Evolutionary conservation across 108 stramenopile genomes (phyloP).

Genomic region (Cyclostephanos invisitatus): DNA sequence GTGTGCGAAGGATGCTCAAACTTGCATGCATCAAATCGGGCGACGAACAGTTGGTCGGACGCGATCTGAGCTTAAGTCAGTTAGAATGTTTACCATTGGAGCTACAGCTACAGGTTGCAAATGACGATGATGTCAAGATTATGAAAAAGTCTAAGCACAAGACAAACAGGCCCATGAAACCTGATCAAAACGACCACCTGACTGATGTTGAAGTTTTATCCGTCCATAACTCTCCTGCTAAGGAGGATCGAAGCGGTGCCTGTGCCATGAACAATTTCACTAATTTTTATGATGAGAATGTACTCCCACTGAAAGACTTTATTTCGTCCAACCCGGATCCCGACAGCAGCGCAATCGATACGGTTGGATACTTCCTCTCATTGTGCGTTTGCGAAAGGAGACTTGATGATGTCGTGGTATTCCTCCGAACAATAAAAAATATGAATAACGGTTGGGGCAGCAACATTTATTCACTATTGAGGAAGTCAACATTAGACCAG

Average conservation of each 20-base stretch:
- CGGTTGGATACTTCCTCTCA: constrained; percentile 53
- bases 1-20: constrained; percentile 74
- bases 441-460: constrained; percentile 56
- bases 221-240: background rate
- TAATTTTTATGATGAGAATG: constrained; percentile 56
- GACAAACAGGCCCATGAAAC: background rate
- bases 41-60: constrained; percentile 27
- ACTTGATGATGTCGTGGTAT: constrained; percentile 42
- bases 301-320: constrained; percentile 60
- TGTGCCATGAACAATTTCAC: background rate
- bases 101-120: constrained; percentile 75
- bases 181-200: constrained; percentile 1
- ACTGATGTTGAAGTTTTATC: constrained; percentile 5
- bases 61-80: constrained; percentile 57
- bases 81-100: constrained; percentile 68
- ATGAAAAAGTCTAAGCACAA: constrained; percentile 14
- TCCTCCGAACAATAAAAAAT: constrained; percentile 59
- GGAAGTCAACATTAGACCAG: constrained; percentile 21
- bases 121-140: constrained; percentile 49
- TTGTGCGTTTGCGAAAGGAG: constrained; percentile 54
- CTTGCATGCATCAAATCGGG: constrained; percentile 67
- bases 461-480: constrained; percentile 17
- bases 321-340: constrained; percentile 50
- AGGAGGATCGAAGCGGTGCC: background rate
- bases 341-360: constrained; percentile 26